Conservation (phyloP, 345 rosid species). For the Sisymbrium irio region DNA sequence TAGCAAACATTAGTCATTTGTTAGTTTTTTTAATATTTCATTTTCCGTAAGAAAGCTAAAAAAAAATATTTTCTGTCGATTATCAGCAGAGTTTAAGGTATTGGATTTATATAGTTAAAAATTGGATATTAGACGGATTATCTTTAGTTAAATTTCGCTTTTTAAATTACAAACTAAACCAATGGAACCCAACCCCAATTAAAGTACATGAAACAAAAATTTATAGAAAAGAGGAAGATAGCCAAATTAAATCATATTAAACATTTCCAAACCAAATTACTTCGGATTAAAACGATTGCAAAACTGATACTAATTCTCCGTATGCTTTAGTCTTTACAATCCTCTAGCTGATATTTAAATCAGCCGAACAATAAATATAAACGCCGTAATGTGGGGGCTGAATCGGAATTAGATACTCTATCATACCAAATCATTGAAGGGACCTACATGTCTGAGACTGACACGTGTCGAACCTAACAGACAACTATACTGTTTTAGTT, state of each 20-base stretch:
- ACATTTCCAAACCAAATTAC: background rate
- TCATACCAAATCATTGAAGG: conserved; percentile 34
- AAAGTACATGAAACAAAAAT: background rate
- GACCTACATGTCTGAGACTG: conserved; percentile 33
- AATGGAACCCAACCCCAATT: background rate
- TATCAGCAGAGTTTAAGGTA: too few species aligned
- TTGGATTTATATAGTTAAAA: too few species aligned
- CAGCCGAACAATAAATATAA: background rate
- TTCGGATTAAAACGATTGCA: background rate
- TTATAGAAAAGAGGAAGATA: background rate
- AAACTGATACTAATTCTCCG: background rate
- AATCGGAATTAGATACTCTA: conserved; percentile 19
- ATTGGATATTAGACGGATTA: too few species aligned
- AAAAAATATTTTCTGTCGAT: too few species aligned
- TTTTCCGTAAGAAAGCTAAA: too few species aligned
- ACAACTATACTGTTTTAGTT: conserved; percentile 21
- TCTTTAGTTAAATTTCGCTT: too few species aligned
- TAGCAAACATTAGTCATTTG: background rate
- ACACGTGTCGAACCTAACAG: conserved; percentile 30
- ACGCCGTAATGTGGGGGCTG: conserved; percentile 2
- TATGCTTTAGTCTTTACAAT: background rate
- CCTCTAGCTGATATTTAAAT: background rate
- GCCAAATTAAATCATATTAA: background rate
- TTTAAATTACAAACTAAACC: too few species aligned
- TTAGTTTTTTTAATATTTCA: too few species aligned